phyloP scores from a whole-genome alignment of 78 protist species.

The Cavenderia fasciculata region DNA sequence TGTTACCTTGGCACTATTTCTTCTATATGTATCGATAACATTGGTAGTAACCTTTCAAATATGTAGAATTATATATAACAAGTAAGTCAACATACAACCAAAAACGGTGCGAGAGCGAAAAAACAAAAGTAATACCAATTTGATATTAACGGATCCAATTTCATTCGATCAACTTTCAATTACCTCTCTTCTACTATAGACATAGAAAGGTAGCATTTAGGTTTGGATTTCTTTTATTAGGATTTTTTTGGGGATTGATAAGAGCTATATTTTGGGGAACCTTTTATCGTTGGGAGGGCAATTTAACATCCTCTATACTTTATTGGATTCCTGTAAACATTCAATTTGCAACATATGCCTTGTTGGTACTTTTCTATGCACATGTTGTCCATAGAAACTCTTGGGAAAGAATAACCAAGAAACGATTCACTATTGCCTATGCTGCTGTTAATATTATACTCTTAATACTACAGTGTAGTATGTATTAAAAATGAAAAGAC shows the following conservation, averaged over 20 bases:
- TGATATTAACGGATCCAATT: not conserved
- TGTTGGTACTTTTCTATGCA: conserved; percentile 67
- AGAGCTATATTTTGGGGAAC: conserved; percentile 41
- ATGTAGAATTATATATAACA: conserved; percentile 41
- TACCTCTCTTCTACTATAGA: not conserved
- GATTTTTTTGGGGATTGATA: conserved; percentile 50
- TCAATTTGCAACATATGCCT: conserved; percentile 66
- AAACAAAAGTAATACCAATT: not conserved
- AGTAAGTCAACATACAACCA: conserved; percentile 6
- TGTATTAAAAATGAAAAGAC: not conserved
- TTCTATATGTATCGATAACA: conserved; percentile 20
- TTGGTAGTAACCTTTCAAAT: conserved; percentile 54
- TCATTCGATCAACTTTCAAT: not conserved
- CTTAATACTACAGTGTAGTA: conserved; percentile 46
- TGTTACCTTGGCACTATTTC: conserved; percentile 11
- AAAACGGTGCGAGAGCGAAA: not conserved
- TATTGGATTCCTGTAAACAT: conserved; percentile 46
- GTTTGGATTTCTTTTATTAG: conserved; percentile 63
- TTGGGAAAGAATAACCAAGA: conserved; percentile 55
- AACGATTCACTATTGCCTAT: conserved; percentile 58
- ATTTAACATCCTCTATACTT: not conserved
- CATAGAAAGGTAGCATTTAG: conserved; percentile 74
- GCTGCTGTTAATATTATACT: conserved; percentile 21
- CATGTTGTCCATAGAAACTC: conserved; percentile 64
- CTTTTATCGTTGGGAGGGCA: not conserved